Base-by-base conservation (phyloP, 1,284 basidiomycete genomes). In the Marasmius fiardii region DNA sequence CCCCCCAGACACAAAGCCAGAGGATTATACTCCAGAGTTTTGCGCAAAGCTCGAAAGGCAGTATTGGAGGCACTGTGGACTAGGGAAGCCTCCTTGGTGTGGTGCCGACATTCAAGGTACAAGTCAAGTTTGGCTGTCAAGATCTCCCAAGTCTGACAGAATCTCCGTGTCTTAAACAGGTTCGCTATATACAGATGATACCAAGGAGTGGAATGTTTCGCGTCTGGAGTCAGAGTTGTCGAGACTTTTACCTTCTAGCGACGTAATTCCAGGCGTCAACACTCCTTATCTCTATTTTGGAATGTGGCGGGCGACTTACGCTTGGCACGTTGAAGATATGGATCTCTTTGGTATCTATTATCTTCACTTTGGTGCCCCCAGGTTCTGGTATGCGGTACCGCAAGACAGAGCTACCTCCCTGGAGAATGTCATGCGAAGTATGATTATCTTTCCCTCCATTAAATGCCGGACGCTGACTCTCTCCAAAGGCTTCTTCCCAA, bases 251-350 rank as follows among this genome's bases (percentile, higher is more conserved):
- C 88, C 87, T 1, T 79, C 81, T 12, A 77, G 92, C 51, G 39
- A 20, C 39, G 85, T 83, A 54, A 77, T 99, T 24, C 95, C 95
- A 0, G 96, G 96, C 26, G 96, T 99, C 52, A 99, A 98, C 67
- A 91, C 94, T 1, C 96, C 96, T 0, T 99, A 99, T 69, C 82
- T 99, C 3, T 99, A 99, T 72, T 98, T 96, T 71, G 96, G 96
- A 61, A 98, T 98, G 94, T 99, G 96, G 96, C 81, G 94, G 52
- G 96, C 97, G 14, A 95, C 94, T 0, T 97, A 99, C 71, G 94
- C 96, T 0, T 99, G 97, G 97, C 96, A 99, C 65, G 96, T 99
- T 48, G 96, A 99, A 67, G 88, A 94, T 69, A 94, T 94, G 92
- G 96, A 98, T 68, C 80, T 99, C 2, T 97, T 96, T 74, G 96